A percentile compares a stretch with the other conserved stretches of the same genome.
These are phyloP conservation scores for Boletus reticulatus DNA, from an alignment of 768 basidiomycete genomes.

Conservation along the genomic window DNA sequence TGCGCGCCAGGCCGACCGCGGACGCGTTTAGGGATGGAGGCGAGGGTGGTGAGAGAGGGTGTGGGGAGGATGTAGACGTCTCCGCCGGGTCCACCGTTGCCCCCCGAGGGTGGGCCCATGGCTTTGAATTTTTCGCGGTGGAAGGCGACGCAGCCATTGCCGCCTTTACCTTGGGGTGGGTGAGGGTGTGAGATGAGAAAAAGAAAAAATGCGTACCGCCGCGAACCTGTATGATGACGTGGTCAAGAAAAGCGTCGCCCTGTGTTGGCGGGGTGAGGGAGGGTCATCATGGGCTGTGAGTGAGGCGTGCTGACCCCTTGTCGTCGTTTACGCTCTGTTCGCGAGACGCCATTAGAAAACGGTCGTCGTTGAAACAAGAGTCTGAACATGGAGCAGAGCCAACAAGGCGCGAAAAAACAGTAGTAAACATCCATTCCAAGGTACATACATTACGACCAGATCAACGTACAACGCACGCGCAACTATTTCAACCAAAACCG, in stretches of 20 bases:
- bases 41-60: constrained; percentile 72
- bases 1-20: constrained; percentile 63
- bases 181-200: not conserved
- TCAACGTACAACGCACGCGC: not conserved
- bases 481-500: not conserved
- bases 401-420: not conserved
- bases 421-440: not conserved
- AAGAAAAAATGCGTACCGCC: constrained; percentile 49
- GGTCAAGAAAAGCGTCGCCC: constrained; percentile 82
- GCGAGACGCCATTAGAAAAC: too few species aligned
- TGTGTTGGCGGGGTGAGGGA: constrained; percentile 27
- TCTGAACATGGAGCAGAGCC: not conserved
- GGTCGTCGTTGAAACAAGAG: too few species aligned
- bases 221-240: constrained; percentile 73
- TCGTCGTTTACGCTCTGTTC: constrained; percentile 71
- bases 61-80: constrained; percentile 84
- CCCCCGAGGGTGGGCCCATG: constrained; percentile 89
- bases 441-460: not conserved
- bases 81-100: constrained; percentile 87
- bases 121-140: constrained; percentile 85
- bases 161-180: constrained; percentile 65
- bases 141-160: constrained; percentile 90
- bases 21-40: constrained; percentile 65
- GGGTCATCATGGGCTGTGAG: not conserved
- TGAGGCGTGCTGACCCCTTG: constrained; percentile 50